These are phyloP conservation scores for Brasenia schreberi DNA, from an alignment of 164 flowering plant genomes.

Conservation along the genomic window DNA sequence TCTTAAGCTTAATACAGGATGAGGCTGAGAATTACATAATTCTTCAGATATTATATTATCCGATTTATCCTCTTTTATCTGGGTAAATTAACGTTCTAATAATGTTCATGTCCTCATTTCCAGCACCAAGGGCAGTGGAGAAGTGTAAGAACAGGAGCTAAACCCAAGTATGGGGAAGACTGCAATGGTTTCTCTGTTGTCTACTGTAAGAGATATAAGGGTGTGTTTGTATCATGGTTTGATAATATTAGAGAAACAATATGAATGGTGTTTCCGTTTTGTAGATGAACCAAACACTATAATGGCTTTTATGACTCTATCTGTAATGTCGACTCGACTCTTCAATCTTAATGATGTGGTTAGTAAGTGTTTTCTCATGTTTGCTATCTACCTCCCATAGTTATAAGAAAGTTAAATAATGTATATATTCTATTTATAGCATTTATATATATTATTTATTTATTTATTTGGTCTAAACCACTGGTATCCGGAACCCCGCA, in stretches of 20 bases:
- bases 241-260: neutral
- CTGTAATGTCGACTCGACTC: neutral
- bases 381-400: neutral
- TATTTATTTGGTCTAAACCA: too few relatives aligned
- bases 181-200: neutral
- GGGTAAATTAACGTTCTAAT: neutral
- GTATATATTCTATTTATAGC: too few relatives aligned
- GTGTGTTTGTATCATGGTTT: conserved; percentile 2
- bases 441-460: too few relatives aligned
- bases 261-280: neutral
- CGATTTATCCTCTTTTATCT: neutral
- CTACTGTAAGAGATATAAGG: neutral
- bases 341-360: neutral
- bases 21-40: neutral
- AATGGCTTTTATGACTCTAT: neutral
- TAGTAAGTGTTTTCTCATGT: neutral
- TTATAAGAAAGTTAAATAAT: too few relatives aligned
- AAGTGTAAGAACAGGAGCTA: conserved; percentile 65
- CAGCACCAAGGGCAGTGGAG: conserved; percentile 74
- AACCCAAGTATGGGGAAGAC: conserved; percentile 5
- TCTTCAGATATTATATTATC: neutral
- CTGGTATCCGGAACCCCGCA: too few relatives aligned
- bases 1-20: neutral
- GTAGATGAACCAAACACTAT: neutral
- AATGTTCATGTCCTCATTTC: conserved; percentile 2